These are phyloP conservation scores for Cryptococcus amylolentus DNA, from an alignment of 1,284 basidiomycete species.

Conservation along the genomic window DNA sequence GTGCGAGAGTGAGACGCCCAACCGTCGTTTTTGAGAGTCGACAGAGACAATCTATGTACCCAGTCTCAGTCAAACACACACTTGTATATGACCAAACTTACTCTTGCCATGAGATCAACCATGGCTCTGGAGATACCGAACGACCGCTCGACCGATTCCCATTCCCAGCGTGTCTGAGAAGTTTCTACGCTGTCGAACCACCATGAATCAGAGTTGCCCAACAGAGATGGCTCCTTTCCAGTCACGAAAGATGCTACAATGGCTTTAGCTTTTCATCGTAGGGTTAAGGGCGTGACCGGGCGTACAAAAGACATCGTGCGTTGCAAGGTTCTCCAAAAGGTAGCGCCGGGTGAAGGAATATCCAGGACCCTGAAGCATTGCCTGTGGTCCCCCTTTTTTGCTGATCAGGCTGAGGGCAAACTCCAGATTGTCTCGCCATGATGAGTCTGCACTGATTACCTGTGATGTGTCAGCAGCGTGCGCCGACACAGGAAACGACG, in stretches of 20 bases:
- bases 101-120: slow-evolving; percentile 35
- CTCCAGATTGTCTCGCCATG: slow-evolving; percentile 37
- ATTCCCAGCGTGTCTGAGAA: slow-evolving; percentile 35
- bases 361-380: slow-evolving; percentile 21
- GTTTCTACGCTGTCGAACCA: slow-evolving; percentile 40
- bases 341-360: slow-evolving; percentile 34
- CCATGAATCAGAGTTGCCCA: slow-evolving; percentile 36
- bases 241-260: slow-evolving; percentile 30
- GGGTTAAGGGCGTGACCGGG: not conserved
- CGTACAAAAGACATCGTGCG: slow-evolving; percentile 36
- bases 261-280: not conserved
- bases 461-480: slow-evolving; percentile 1
- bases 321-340: slow-evolving; percentile 33
- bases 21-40: slow-evolving; percentile 27
- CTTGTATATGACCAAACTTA: slow-evolving; percentile 9
- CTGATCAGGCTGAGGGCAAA: slow-evolving; percentile 32
- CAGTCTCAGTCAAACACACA: not conserved
- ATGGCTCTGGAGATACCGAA: slow-evolving; percentile 36
- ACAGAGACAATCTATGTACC: slow-evolving; percentile 18
- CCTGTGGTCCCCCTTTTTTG: slow-evolving; percentile 34
- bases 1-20: slow-evolving; percentile 18
- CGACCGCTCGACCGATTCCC: slow-evolving; percentile 36
- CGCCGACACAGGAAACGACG: not conserved
- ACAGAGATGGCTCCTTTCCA: slow-evolving; percentile 30
- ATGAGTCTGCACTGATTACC: slow-evolving; percentile 32